Evolutionary conservation across 1,284 basidiomycete genomes (phyloP).

Genomic region (Cutaneotrichosporon dermatis): DNA sequence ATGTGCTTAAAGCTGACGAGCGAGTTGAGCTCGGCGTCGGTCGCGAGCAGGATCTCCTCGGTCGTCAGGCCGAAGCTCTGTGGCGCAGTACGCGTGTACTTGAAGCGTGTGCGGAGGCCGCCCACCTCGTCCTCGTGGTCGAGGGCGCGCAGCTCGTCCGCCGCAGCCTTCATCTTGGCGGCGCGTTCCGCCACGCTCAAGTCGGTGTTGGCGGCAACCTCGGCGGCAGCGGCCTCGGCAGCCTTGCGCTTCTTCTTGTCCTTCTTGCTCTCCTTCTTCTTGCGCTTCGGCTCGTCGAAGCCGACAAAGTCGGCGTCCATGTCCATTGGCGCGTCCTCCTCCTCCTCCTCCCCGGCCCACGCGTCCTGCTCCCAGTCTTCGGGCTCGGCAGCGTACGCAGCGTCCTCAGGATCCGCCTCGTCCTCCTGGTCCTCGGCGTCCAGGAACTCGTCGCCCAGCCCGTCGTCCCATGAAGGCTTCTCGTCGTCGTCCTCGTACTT

Average conservation of each 20-base stretch:
- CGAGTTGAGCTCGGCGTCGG: slow-evolving; percentile 87
- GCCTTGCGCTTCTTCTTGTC: slow-evolving; percentile 51
- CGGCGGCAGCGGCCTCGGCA: slow-evolving; percentile 54
- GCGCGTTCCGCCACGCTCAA: slow-evolving; percentile 77
- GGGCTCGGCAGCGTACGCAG: slow-evolving; percentile 8
- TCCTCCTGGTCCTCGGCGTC: slow-evolving; percentile 30
- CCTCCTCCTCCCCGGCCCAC: neutral
- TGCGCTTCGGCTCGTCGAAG: slow-evolving; percentile 48
- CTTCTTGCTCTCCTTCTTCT: slow-evolving; percentile 56
- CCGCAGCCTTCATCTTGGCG: slow-evolving; percentile 69
- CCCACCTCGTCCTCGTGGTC: slow-evolving; percentile 97
- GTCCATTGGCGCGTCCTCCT: slow-evolving; percentile 11
- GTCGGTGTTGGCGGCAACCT: slow-evolving; percentile 48
- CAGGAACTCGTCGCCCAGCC: slow-evolving; percentile 60
- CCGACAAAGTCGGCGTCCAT: slow-evolving; percentile 49
- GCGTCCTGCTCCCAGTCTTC: slow-evolving; percentile 4
- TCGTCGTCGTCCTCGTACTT: slow-evolving; percentile 51
- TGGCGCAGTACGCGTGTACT: slow-evolving; percentile 71
- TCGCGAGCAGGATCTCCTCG: slow-evolving; percentile 85
- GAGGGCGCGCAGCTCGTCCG: slow-evolving; percentile 82
- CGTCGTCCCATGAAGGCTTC: slow-evolving; percentile 80
- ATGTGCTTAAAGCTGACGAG: slow-evolving; percentile 83
- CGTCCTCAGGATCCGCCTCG: slow-evolving; percentile 16
- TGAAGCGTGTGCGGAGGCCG: slow-evolving; percentile 87
- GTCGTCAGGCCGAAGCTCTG: slow-evolving; percentile 71